Evolutionary conservation across 805 yeast genomes (phyloP).

Genomic region (Torulaspora gathmanii): DNA sequence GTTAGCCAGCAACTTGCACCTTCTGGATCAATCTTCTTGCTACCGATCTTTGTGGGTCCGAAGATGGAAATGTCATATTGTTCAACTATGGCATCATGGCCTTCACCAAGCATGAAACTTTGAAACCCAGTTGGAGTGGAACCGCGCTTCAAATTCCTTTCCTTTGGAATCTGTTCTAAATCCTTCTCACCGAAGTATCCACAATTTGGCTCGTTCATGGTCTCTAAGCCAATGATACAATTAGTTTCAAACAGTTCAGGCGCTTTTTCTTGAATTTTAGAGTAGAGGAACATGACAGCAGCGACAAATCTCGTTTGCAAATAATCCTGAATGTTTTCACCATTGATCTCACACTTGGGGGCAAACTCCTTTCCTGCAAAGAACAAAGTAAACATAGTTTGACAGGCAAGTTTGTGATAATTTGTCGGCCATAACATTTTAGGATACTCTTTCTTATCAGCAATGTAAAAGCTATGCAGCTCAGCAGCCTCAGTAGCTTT

Average conservation of each 20-base stretch:
- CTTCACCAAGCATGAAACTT: constrained; percentile 72
- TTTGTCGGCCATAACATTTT: constrained; percentile 94
- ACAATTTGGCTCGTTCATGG: constrained; percentile 77
- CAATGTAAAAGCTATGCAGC: constrained; percentile 56
- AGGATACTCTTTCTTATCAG: constrained; percentile 47
- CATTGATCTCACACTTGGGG: constrained; percentile 70
- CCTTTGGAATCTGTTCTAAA: constrained; percentile 50
- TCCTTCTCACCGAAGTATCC: constrained; percentile 67
- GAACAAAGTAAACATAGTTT: constrained; percentile 80
- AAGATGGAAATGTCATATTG: constrained; percentile 62
- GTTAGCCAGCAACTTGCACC: constrained; percentile 69
- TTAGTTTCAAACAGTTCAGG: constrained; percentile 47
- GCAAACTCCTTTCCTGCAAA: constrained; percentile 74
- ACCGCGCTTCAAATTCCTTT: constrained; percentile 66
- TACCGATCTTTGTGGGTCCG: constrained; percentile 69
- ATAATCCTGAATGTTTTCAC: constrained; percentile 70
- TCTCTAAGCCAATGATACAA: constrained; percentile 63
- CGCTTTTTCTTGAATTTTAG: constrained; percentile 37
- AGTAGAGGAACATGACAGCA: constrained; percentile 48
- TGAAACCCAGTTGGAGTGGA: constrained; percentile 81
- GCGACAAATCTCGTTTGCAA: constrained; percentile 59
- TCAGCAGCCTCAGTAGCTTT: constrained; percentile 72
- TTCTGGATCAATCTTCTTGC: constrained; percentile 55
- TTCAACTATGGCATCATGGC: constrained; percentile 63
- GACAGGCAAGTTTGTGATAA: constrained; percentile 67